Base-by-base conservation (phyloP, 495 filamentous ascomycete genomes). In the Sordaria brevicollis region DNA sequence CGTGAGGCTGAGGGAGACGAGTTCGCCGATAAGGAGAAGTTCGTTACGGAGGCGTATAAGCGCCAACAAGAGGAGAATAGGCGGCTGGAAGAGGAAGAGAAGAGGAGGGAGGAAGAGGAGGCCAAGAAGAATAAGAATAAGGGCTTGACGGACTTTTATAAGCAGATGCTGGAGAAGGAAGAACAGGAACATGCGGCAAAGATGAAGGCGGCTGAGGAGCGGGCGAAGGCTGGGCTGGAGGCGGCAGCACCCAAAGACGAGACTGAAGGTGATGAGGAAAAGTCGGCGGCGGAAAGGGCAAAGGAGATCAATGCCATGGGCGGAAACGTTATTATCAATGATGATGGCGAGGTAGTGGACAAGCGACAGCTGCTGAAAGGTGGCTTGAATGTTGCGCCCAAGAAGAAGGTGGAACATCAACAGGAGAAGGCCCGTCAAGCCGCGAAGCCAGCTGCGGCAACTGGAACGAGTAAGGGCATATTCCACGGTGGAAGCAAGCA, bases 41-140 rank as follows among this genome's bases (percentile, higher is more conserved):
- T 99, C 74, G 95, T 98, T 35, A 99, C 95, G 0, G 88, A 88
- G n/a, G 94, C 95, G 57, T 99, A 99, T 75, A 95, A 93, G 83
- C 86, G 87, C 75, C 95, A 97, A 77, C 95, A 97, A 77, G 93
- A 89, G 75, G 95, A 97, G 78, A 84, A 93, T 74, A 79, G 86
- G 73, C 85, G 86, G 74, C 74, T 93, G 8, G 93, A 97, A 75
- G 91, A 90, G 74, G 94, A 96, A 78, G 96, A 98, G 80, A 85
- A 84, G 67, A 73, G 76, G 54, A 80, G 86, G 49, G 92, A 96
- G 78, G 88, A 89, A 73, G 86, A 85, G 71, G 91, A 94, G 73
- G 83, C 85, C 66, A 87, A 87, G 76, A 86, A 86, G 72, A 87
- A 89, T 73, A 87, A 89, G 77, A 86, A 86, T 0, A 80, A 86